Evolutionary conservation across 2,329 filamentous ascomycete genomes (phyloP).

Genomic region (Neoscytalidium dimidiatum): DNA sequence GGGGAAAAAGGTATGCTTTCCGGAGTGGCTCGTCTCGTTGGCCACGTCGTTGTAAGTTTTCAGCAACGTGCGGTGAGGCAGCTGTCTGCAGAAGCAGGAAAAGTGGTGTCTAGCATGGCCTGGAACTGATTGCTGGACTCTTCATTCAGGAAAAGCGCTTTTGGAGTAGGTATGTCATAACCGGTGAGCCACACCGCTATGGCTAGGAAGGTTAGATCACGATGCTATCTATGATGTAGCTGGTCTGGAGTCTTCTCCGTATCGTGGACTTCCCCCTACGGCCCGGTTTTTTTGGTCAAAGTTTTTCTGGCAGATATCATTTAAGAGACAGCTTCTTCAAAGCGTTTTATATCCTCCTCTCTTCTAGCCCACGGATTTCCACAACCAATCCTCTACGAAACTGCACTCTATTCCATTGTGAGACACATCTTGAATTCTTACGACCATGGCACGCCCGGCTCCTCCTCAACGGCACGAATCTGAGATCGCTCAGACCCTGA

Average conservation of each 20-base stretch:
- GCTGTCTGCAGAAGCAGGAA: neutral
- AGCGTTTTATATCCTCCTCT: neutral
- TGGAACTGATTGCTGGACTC: neutral
- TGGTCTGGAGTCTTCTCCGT: neutral
- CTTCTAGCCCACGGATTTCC: neutral
- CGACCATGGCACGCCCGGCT: conserved; percentile 35
- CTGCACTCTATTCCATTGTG: too few relatives aligned
- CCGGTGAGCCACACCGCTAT: neutral
- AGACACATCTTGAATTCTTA: too few relatives aligned
- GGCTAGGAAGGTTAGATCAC: neutral
- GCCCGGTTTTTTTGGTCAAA: neutral
- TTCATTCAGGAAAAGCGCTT: neutral
- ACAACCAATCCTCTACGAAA: too few relatives aligned
- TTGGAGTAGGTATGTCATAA: neutral
- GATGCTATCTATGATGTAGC: conserved; percentile 10
- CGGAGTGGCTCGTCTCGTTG: neutral
- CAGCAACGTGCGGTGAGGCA: neutral
- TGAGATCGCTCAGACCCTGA: conserved; percentile 24
- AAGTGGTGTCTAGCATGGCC: neutral
- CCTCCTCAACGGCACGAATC: conserved; percentile 29
- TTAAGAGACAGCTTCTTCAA: neutral
- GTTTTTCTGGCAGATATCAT: too few relatives aligned
- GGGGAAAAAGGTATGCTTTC: neutral
- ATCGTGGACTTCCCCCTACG: conserved; percentile 1
- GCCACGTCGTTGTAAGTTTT: neutral